Evolutionary conservation across 2,329 filamentous ascomycete species (phyloP).

Genomic region (Epicoccum sorghinum): DNA sequence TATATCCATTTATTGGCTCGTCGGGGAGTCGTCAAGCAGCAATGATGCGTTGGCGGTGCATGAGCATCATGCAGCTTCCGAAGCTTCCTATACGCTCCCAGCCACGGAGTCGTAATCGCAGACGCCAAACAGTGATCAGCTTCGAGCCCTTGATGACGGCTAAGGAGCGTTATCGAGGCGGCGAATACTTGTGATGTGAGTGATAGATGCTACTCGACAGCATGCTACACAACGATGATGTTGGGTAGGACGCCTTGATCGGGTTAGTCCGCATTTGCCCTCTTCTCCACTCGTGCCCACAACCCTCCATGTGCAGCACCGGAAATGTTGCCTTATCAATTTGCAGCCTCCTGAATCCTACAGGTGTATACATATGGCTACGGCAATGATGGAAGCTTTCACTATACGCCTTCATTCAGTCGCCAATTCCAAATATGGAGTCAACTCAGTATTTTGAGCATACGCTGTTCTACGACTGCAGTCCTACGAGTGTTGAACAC

Average conservation of each 20-base stretch:
- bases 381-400: background rate
- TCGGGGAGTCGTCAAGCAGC: too few species aligned
- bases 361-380: background rate
- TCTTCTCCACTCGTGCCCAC: background rate
- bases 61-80: slow-evolving; percentile 1
- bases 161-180: too few species aligned
- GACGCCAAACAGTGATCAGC: too few species aligned
- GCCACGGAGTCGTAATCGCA: too few species aligned
- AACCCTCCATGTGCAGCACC: background rate
- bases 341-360: background rate
- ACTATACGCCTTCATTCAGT: background rate
- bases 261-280: background rate
- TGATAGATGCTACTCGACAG: too few species aligned
- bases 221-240: background rate
- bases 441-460: background rate
- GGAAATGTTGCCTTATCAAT: background rate
- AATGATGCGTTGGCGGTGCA: slow-evolving; percentile 12
- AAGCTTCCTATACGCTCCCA: background rate
- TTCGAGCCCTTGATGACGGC: too few species aligned
- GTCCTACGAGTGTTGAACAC: background rate
- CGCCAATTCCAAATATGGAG: background rate
- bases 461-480: background rate
- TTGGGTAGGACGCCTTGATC: background rate
- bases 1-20: too few species aligned
- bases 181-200: too few species aligned